Conservation (phyloP, 306 rosid genomes). For the Prunus dulcis region DNA sequence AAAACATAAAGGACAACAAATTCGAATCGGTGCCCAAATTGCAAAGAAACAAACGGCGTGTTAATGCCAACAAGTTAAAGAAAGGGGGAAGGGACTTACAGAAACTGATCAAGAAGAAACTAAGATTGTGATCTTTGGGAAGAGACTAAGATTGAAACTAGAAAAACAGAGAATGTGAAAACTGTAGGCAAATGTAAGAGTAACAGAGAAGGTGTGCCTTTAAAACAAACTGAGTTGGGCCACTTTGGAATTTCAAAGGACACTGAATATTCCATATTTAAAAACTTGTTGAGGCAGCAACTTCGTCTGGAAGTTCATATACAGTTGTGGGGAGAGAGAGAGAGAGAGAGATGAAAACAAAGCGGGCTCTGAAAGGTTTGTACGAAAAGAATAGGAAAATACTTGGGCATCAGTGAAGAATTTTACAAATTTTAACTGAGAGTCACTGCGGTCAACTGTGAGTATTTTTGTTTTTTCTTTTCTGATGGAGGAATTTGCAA, state of each 20-base stretch:
- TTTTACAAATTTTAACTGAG: too few relatives aligned
- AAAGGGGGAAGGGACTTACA: too few relatives aligned
- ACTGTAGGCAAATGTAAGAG: too few relatives aligned
- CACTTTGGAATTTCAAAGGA: background rate
- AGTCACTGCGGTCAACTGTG: too few relatives aligned
- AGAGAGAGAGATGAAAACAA: background rate
- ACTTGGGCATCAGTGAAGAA: too few relatives aligned
- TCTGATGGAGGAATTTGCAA: too few relatives aligned
- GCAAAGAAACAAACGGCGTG: background rate
- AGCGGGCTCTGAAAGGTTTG: too few relatives aligned
- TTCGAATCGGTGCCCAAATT: background rate
- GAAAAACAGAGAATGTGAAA: background rate
- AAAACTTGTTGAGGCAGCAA: background rate
- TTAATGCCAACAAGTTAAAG: background rate
- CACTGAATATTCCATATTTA: background rate
- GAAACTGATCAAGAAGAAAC: too few relatives aligned
- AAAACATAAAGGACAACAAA: background rate
- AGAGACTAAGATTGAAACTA: background rate
- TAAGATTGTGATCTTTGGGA: background rate
- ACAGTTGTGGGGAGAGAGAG: background rate
- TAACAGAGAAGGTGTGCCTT: too few relatives aligned
- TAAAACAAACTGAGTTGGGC: too few relatives aligned
- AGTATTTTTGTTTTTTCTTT: too few relatives aligned
- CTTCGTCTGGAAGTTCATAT: background rate
- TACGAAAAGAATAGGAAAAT: background rate